Evolutionary conservation across 805 yeast species (phyloP), one percentile per base, ranked within the genome.

Genomic region (Candida qinlingensis): DNA sequence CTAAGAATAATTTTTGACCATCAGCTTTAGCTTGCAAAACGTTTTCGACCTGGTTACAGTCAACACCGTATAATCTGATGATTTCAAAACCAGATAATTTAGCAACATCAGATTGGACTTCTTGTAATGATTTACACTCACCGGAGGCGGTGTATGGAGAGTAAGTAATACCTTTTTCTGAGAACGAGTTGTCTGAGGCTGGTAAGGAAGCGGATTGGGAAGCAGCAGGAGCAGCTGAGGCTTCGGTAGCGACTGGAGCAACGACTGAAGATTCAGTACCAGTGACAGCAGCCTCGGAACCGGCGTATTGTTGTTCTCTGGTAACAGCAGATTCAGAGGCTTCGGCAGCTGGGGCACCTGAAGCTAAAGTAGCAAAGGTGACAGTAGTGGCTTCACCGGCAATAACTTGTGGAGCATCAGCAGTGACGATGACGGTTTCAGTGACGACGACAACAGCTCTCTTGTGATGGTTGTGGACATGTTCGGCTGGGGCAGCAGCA

Each of bases 51-150:
- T 86, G 94, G 75, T 69, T 66, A 77, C 96, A 87, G 75, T 87
- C 96, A 58, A 83, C 88, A 76, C 92, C 94, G 75, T 87, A 87
- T 55, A 87, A 71, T 80, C 96, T 82, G 67, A 87, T 81, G 53
- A 82, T 59, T 47, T 69, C 73, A 70, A 67, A 87, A 50, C 63
- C 79, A 10, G 78, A 50, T 54, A 87, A 69, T 52, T 67, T 51
- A 19, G 76, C 73, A 48, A 87, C 61, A 57, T 87, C 96, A 30
- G 79, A 58, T 50, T 77, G 70, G 56, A 87, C 85, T 57, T 77
- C 74, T 29, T 70, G 54, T 37, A 79, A 68, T 37, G 84, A 63
- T 73, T 87, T 87, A 75, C 96, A 87, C 29, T 69, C 68, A 67
- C 91, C 92, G 51, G 74, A 66, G 49, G 75, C 64, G 50, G 81